A percentile compares a stretch with the other conserved stretches of the same genome.
These are phyloP conservation scores for Oryza officinalis DNA, from an alignment of 176 grass and related monocot species.

Conservation along the genomic window DNA sequence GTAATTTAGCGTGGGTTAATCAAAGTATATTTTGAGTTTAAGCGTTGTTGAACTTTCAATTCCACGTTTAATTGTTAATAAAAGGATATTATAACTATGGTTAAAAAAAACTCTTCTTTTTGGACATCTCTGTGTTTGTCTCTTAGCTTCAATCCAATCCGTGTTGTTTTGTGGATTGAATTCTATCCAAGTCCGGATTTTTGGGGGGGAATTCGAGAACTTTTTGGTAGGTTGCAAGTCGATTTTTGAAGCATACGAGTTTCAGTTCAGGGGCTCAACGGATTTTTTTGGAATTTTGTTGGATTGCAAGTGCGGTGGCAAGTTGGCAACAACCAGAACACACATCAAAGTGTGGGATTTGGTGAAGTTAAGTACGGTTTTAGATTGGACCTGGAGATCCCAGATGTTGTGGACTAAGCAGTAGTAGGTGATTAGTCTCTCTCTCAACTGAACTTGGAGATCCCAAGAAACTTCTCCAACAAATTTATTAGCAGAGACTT, in stretches of 20 bases:
- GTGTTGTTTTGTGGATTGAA: background rate
- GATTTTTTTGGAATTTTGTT: constrained; percentile 29
- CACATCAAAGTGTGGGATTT: background rate
- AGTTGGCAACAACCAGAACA: constrained; percentile 24
- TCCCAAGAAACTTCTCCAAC: constrained; percentile 9
- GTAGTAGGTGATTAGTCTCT: constrained; percentile 14
- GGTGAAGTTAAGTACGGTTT: background rate
- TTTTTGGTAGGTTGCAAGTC: constrained; percentile 33
- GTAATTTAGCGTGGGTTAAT: background rate
- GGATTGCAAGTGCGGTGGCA: constrained; percentile 20
- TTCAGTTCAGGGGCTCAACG: background rate
- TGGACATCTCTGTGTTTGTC: background rate
- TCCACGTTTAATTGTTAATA: constrained; percentile 28
- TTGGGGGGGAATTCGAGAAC: constrained; percentile 24
- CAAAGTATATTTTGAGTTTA: background rate
- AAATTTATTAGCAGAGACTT: background rate
- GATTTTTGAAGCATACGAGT: constrained; percentile 34
- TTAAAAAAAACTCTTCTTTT: constrained; percentile 11
- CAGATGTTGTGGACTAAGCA: background rate
- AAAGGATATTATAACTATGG: background rate
- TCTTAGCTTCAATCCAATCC: background rate
- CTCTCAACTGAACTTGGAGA: background rate
- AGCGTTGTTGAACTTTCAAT: constrained; percentile 15
- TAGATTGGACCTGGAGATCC: constrained; percentile 4
- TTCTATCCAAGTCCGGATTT: background rate